Percentiles rank a stretch among this genome's conserved stretches.
Evolutionary conservation across 345 rosid species (phyloP).

Genomic region (Clarkia xantiana): DNA sequence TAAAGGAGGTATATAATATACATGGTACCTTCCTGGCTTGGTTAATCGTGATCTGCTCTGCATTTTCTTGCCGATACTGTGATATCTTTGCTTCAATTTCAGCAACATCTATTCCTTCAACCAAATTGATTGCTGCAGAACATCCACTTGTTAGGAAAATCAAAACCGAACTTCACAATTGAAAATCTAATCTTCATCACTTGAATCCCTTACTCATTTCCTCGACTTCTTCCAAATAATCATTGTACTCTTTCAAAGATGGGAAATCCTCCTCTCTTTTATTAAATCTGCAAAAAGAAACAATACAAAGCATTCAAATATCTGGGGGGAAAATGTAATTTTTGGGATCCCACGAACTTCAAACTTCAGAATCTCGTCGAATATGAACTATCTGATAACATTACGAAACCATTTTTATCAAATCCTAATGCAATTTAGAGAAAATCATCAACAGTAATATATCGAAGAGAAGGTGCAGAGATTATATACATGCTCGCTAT

Average conservation of each 20-base stretch:
- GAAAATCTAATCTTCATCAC: conserved; percentile 2
- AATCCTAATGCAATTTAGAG: not conserved
- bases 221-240: conserved; percentile 93
- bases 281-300: conserved; percentile 41
- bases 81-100: conserved; percentile 63
- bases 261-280: conserved; percentile 83
- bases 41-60: conserved; percentile 75
- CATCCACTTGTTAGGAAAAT: not conserved
- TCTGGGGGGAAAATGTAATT: not conserved
- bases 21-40: conserved; percentile 67
- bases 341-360: not conserved
- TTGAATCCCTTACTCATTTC: conserved; percentile 59
- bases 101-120: conserved; percentile 64
- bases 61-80: conserved; percentile 65
- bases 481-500: conserved; percentile 50
- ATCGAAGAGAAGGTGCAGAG: conserved; percentile 3
- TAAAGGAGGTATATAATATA: not conserved
- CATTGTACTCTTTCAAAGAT: conserved; percentile 66
- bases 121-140: conserved; percentile 47
- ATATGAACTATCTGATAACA: no score
- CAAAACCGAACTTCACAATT: not conserved
- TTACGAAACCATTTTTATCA: no score
- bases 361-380: no score
- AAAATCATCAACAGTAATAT: not conserved
- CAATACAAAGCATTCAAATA: not conserved